These are phyloP conservation scores for Immersiella caudata DNA, from an alignment of 495 filamentous ascomycete species.

Conservation along the genomic window DNA sequence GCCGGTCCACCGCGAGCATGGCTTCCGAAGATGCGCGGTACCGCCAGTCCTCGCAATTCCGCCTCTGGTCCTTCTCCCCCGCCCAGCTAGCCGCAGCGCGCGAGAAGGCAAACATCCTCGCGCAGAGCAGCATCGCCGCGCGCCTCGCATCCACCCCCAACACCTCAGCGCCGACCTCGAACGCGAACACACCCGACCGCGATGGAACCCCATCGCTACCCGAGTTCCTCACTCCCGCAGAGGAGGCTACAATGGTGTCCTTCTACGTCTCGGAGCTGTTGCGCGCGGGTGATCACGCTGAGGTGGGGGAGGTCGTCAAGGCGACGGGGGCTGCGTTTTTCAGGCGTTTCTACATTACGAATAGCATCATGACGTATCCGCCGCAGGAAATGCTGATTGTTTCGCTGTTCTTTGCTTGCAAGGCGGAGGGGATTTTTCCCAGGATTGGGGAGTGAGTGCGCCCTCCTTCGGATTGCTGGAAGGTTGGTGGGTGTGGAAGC, in stretches of 20 bases:
- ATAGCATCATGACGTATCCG: slow-evolving; percentile 92
- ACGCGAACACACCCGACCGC: slow-evolving; percentile 40
- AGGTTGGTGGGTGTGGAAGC: not conserved
- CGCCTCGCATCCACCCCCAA: slow-evolving; percentile 31
- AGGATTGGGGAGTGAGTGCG: slow-evolving; percentile 64
- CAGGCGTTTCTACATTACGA: slow-evolving; percentile 90
- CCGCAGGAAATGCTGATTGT: slow-evolving; percentile 83
- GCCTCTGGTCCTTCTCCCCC: slow-evolving; percentile 90
- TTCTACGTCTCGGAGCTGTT: slow-evolving; percentile 77
- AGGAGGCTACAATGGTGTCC: slow-evolving; percentile 79
- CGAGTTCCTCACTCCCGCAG: slow-evolving; percentile 75
- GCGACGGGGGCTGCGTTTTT: slow-evolving; percentile 92
- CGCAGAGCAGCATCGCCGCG: slow-evolving; percentile 67
- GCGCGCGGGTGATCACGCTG: slow-evolving; percentile 73
- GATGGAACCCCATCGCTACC: slow-evolving; percentile 48
- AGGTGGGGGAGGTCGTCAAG: slow-evolving; percentile 78
- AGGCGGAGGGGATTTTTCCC: slow-evolving; percentile 83
- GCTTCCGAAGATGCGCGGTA: slow-evolving; percentile 84
- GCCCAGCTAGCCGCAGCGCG: slow-evolving; percentile 69
- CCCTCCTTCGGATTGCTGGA: not conserved
- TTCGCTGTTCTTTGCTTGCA: slow-evolving; percentile 87
- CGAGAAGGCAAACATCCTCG: slow-evolving; percentile 71
- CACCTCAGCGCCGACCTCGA: slow-evolving; percentile 38
- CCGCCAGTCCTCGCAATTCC: slow-evolving; percentile 86
- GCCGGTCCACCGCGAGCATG: slow-evolving; percentile 33